Evolutionary conservation across 2,329 filamentous ascomycete genomes (phyloP).

Genomic region (Fusarium humuli): DNA sequence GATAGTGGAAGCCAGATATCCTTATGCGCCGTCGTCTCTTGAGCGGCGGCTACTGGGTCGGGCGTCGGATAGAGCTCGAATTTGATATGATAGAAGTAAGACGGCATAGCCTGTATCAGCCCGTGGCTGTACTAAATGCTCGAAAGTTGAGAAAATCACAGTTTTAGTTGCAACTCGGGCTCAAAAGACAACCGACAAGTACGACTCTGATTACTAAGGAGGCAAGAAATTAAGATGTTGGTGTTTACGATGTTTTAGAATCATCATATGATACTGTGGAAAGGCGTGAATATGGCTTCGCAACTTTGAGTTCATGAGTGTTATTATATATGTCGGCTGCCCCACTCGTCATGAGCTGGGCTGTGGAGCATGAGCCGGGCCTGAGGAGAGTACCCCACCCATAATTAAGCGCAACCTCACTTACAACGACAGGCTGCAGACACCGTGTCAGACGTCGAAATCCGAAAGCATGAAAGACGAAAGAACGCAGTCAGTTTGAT

Average conservation of each 20-base stretch:
- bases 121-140: conserved; percentile 1
- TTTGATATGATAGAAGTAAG: conserved; percentile 74
- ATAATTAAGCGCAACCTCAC: neutral
- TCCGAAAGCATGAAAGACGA: neutral
- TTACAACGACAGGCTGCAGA: conserved; percentile 2
- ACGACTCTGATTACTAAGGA: conserved; percentile 29
- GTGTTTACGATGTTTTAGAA: neutral
- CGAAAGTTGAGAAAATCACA: neutral
- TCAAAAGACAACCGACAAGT: neutral
- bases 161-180: neutral
- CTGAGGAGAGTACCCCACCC: conserved; percentile 18
- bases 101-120: conserved; percentile 62
- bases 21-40: conserved; percentile 22
- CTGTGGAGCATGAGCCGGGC: conserved; percentile 11
- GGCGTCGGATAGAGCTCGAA: conserved; percentile 71
- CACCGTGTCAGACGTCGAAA: neutral
- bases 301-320: conserved; percentile 23
- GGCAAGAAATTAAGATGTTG: conserved; percentile 37
- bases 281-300: neutral
- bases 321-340: conserved; percentile 4
- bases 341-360: conserved; percentile 32
- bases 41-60: conserved; percentile 47
- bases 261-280: conserved; percentile 33
- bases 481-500: neutral
- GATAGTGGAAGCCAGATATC: conserved; percentile 64